phyloP scores from a whole-genome alignment of 2,329 filamentous ascomycete genomes.

The Aspergillus proliferans region DNA sequence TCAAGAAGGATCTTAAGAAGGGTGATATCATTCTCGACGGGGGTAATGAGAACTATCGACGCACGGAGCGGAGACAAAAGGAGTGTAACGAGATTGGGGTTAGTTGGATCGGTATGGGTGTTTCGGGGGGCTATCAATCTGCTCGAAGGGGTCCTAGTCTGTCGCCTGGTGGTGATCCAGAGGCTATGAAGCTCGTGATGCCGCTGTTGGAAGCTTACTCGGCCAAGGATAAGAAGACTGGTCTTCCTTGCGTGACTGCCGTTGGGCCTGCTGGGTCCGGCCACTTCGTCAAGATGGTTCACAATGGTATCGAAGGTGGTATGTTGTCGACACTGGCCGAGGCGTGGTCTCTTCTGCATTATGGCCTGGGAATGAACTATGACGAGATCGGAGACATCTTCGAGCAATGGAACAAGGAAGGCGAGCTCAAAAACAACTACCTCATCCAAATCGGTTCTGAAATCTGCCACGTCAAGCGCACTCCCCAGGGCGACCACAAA shows the following conservation, averaged over 20 bases:
- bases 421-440: constrained; percentile 56
- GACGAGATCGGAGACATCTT: constrained; percentile 58
- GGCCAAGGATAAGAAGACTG: constrained; percentile 54
- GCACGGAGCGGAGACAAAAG: constrained; percentile 57
- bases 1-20: constrained; percentile 48
- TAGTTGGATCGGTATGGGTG: constrained; percentile 62
- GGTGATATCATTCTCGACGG: constrained; percentile 65
- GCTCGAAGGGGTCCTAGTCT: constrained; percentile 62
- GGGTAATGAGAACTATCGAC: constrained; percentile 61
- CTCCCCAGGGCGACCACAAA: constrained; percentile 26
- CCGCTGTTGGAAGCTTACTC: constrained; percentile 57
- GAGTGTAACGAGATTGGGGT: constrained; percentile 53
- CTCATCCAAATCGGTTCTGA: constrained; percentile 58
- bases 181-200: constrained; percentile 53
- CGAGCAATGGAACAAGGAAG: constrained; percentile 53
- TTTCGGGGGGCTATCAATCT: constrained; percentile 64
- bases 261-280: constrained; percentile 59
- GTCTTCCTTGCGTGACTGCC: constrained; percentile 54
- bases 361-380: constrained; percentile 52
- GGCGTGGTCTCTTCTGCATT: constrained; percentile 58
- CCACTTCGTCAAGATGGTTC: constrained; percentile 71
- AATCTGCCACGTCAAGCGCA: constrained; percentile 51
- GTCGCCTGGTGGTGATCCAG: constrained; percentile 57
- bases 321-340: constrained; percentile 62
- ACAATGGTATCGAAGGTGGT: constrained; percentile 68